Evolutionary conservation across 345 rosid species (phyloP), one percentile per base, ranked within the genome.

Genomic region (Garcia nutans): DNA sequence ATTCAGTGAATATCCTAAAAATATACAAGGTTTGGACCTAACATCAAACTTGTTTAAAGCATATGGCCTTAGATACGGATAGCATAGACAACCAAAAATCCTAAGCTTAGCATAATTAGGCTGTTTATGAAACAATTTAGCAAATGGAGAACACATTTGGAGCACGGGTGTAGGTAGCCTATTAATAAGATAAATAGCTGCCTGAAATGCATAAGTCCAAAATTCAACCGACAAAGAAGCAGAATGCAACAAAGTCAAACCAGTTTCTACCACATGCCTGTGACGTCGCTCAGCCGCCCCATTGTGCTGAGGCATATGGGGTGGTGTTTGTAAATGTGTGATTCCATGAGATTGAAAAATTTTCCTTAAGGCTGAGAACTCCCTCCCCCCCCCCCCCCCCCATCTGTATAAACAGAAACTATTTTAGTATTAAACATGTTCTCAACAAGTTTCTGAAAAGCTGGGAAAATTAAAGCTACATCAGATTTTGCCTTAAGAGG

Each of bases 271-370:
- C n/a, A n/a, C n/a, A n/a, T n/a, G 74, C 0, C 63, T 26, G 31
- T 71, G 74, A 28, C 50, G 24, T 12, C 24, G 23, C 17, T 71
- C 65, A 28, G 19, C 28, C 0, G 15, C 9, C 10, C 37, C 58
- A 68, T 68, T 58, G 2, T 71, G 65, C 56, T 71, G 63, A 56
- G 49, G 74, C 0, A 65, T 56, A 37, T 55, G 65, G n/a, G 64
- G 74, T 1, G 49, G 49, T 19, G 62, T 28, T n/a, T 37, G 10
- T 17, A 31, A 50, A 31, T 71, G 64, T 2, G 16, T 5, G 2
- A 71, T 71, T 3, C 64, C 23, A 4, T 49, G 5, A 49, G 10
- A 1, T 56, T 1, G 17, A 54, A 71, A 20, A 5, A 33, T 33
- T 31, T 8, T 3, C 2, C 13, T 12, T 16, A 55, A 22, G 2